A percentile compares a stretch with the other conserved stretches of the same genome.
phyloP scores from a whole-genome alignment of 2,329 filamentous ascomycete species.

The Nothophaeocryptopus gaeumannii region DNA sequence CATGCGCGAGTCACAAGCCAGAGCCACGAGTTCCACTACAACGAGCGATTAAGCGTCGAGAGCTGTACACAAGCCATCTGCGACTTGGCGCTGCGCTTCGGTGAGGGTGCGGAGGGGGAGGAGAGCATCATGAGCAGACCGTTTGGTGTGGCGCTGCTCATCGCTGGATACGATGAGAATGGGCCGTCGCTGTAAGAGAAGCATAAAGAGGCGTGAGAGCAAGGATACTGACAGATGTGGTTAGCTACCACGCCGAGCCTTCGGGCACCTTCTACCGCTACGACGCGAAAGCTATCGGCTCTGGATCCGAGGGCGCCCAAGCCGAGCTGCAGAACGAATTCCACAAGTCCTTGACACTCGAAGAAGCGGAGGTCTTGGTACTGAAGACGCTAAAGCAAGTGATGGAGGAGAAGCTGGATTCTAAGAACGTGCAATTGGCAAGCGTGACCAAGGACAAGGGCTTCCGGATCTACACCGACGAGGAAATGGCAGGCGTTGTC shows the following conservation, averaged over 20 bases:
- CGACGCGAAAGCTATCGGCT: conserved; percentile 97
- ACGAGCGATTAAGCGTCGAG: conserved; percentile 90
- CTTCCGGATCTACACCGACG: conserved; percentile 97
- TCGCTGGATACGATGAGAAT: conserved; percentile 96
- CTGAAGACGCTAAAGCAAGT: conserved; percentile 99
- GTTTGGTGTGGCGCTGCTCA: conserved; percentile 93
- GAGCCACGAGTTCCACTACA: conserved; percentile 97
- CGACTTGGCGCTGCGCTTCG: conserved; percentile 91
- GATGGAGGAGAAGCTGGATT: conserved; percentile 99
- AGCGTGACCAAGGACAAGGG: conserved; percentile 97
- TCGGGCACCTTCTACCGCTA: conserved; percentile 99
- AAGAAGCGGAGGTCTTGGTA: conserved; percentile 89
- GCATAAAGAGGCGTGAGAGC: conserved; percentile 7
- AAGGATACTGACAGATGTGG: neutral
- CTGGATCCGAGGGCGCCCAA: conserved; percentile 93
- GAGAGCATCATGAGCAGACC: conserved; percentile 98
- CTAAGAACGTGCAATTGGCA: conserved; percentile 97
- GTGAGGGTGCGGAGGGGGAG: conserved; percentile 70
- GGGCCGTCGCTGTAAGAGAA: conserved; percentile 74
- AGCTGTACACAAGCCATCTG: conserved; percentile 99
- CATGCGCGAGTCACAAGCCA: conserved; percentile 94
- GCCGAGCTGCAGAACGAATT: conserved; percentile 98
- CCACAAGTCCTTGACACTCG: conserved; percentile 91
- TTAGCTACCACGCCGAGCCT: conserved; percentile 89
- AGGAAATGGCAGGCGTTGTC: conserved; percentile 93